Evolutionary conservation across 257 asterid genomes (phyloP).

Genomic region (Penstemon newberryi): DNA sequence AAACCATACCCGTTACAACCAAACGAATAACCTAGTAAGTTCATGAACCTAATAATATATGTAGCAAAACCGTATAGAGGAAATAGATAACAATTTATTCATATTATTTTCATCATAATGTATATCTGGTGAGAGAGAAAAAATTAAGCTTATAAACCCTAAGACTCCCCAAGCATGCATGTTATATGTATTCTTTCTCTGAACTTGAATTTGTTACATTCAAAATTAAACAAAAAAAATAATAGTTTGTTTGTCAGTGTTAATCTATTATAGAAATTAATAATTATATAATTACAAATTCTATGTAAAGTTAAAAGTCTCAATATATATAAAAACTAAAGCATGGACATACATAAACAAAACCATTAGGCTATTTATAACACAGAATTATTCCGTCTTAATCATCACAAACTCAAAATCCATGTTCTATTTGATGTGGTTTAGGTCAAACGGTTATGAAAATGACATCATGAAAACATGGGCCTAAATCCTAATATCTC

Average conservation of each 20-base stretch:
- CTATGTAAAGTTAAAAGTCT: too few relatives aligned
- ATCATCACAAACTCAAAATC: neutral
- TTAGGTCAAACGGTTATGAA: conserved; percentile 44
- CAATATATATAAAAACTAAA: too few relatives aligned
- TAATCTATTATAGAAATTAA: too few relatives aligned
- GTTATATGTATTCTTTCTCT: too few relatives aligned
- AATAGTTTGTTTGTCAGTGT: too few relatives aligned
- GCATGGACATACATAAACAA: too few relatives aligned
- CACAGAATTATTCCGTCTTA: neutral
- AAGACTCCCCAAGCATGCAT: too few relatives aligned
- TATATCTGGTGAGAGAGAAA: neutral
- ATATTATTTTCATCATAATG: neutral
- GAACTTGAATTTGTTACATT: too few relatives aligned
- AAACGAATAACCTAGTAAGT: neutral
- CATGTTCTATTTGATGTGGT: conserved; percentile 13
- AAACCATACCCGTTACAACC: too few relatives aligned
- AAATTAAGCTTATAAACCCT: neutral
- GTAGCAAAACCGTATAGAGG: neutral
- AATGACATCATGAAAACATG: conserved; percentile 42
- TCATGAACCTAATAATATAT: neutral
- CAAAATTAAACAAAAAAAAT: too few relatives aligned
- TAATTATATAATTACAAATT: too few relatives aligned
- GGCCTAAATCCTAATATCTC: conserved; percentile 18
- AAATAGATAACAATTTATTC: neutral
- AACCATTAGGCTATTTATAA: too few relatives aligned